phyloP scores from a whole-genome alignment of 768 basidiomycete genomes.

The Suillus occidentalis region DNA sequence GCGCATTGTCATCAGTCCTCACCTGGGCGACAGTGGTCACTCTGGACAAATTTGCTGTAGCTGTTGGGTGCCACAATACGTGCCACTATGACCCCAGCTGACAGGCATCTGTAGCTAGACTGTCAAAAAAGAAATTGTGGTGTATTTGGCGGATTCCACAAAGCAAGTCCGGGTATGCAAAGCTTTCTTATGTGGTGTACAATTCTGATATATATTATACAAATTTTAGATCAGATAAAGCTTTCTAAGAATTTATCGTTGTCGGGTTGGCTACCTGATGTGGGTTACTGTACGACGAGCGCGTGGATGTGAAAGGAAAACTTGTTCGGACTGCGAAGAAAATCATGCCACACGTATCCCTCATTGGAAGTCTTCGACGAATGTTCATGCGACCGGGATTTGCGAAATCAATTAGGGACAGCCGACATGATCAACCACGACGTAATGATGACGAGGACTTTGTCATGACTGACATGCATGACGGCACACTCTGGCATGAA shows the following conservation, averaged over 20 bases:
- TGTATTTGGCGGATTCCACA: background rate
- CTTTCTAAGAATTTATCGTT: no score
- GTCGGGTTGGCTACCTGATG: no score
- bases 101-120: no score
- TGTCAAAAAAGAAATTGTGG: no score
- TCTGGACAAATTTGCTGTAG: no score
- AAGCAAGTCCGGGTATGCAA: background rate
- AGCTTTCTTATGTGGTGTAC: background rate
- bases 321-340: background rate
- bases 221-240: no score
- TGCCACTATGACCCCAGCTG: no score
- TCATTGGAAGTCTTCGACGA: background rate
- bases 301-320: background rate
- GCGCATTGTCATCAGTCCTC: no score
- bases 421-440: background rate
- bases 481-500: background rate
- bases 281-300: background rate
- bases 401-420: background rate
- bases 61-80: no score
- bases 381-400: background rate
- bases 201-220: background rate
- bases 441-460: background rate
- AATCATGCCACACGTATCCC: background rate
- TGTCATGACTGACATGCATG: background rate
- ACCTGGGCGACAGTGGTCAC: no score